Conservation (phyloP, 164 flowering plant genomes). For the Chloranthus sessilifolius region DNA sequence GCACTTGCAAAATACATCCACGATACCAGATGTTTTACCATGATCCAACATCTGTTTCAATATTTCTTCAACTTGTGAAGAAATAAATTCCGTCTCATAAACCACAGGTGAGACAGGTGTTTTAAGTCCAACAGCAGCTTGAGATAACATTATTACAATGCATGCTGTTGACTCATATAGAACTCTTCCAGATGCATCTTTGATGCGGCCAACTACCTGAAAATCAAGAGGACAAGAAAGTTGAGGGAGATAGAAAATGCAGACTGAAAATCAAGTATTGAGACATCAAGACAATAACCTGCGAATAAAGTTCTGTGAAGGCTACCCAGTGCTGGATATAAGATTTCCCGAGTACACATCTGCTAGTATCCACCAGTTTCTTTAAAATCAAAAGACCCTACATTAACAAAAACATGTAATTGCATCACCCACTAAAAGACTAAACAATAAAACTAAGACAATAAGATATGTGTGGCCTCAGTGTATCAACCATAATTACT, state of each 20-base stretch:
- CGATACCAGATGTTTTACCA: constrained; percentile 56
- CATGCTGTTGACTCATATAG: constrained; percentile 66
- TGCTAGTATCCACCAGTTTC: constrained; percentile 48
- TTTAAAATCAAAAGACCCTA: constrained; percentile 69
- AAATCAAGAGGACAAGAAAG: constrained; percentile 9
- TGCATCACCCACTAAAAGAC: neutral
- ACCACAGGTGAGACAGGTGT: constrained; percentile 19
- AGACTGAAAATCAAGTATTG: neutral
- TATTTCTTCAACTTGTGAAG: constrained; percentile 28
- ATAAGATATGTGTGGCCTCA: too few species aligned
- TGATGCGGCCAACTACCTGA: constrained; percentile 51
- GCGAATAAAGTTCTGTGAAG: constrained; percentile 49
- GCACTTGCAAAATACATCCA: constrained; percentile 53
- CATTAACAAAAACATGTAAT: constrained; percentile 14
- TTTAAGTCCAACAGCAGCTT: constrained; percentile 48
- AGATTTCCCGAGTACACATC: constrained; percentile 36
- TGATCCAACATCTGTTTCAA: constrained; percentile 54
- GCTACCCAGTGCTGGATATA: constrained; percentile 70
- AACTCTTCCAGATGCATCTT: constrained; percentile 62
- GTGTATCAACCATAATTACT: neutral
- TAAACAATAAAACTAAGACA: too few species aligned
- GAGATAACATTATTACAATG: constrained; percentile 48
- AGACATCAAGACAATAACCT: constrained; percentile 40
- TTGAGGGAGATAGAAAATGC: constrained; percentile 6
- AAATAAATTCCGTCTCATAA: constrained; percentile 28